A percentile compares a stretch with the other conserved stretches of the same genome.
These are phyloP conservation scores for Ustilago trichophora DNA, from an alignment of 1,284 basidiomycete genomes.

Conservation along the genomic window DNA sequence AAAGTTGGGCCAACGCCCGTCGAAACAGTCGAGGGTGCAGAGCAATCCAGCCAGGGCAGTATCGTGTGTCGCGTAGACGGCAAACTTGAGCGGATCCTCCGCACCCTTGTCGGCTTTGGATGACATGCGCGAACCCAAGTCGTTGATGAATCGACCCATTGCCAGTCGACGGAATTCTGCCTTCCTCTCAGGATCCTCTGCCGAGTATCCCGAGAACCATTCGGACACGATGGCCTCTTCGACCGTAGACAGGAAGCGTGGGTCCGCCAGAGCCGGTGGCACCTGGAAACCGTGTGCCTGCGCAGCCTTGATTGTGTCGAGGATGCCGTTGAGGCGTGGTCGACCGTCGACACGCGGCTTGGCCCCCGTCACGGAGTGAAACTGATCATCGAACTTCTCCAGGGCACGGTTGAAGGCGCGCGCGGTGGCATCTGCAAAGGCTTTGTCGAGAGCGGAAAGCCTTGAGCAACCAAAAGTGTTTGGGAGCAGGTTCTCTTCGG, in stretches of 20 bases:
- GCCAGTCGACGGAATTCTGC: slow-evolving; percentile 79
- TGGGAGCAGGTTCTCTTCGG: slow-evolving; percentile 78
- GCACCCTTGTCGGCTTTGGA: slow-evolving; percentile 40
- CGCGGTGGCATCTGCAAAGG: slow-evolving; percentile 67
- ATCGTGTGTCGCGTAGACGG: slow-evolving; percentile 73
- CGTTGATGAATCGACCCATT: slow-evolving; percentile 78
- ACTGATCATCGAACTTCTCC: slow-evolving; percentile 73
- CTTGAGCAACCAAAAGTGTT: slow-evolving; percentile 76
- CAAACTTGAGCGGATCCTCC: slow-evolving; percentile 57
- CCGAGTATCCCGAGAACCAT: slow-evolving; percentile 76
- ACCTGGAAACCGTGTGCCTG: slow-evolving; percentile 74
- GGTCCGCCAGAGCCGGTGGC: slow-evolving; percentile 41
- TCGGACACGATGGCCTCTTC: slow-evolving; percentile 79
- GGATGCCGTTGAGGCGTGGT: slow-evolving; percentile 79
- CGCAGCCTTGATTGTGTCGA: slow-evolving; percentile 75
- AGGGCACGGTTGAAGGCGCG: slow-evolving; percentile 75
- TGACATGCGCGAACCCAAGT: slow-evolving; percentile 73
- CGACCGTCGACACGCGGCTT: slow-evolving; percentile 78
- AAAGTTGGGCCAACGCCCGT: slow-evolving; percentile 72
- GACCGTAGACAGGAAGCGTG: slow-evolving; percentile 66
- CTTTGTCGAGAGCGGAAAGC: slow-evolving; percentile 65
- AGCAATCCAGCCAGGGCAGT: slow-evolving; percentile 77
- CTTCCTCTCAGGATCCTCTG: slow-evolving; percentile 33
- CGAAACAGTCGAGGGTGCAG: slow-evolving; percentile 78
- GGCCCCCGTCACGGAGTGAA: slow-evolving; percentile 78